A percentile compares a stretch with the other conserved stretches of the same genome.
phyloP scores from a whole-genome alignment of 805 yeast species.

The Zygosaccharomyces rouxii region DNA sequence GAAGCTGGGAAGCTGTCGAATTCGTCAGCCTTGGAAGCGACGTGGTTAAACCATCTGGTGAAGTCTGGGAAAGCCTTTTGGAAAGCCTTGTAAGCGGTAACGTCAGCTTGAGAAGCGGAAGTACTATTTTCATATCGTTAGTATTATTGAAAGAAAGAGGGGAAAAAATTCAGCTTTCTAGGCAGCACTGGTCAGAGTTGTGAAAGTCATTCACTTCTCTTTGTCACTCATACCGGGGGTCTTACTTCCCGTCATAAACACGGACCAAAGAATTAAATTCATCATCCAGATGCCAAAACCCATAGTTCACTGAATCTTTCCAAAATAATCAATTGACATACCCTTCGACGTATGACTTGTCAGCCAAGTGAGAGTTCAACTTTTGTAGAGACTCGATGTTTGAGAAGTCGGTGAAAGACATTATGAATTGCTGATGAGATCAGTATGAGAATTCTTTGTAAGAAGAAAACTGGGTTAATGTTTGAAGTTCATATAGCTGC shows the following conservation, averaged over 20 bases:
- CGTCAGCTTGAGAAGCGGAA: slow-evolving; percentile 94
- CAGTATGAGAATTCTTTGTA: background rate
- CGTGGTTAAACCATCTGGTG: slow-evolving; percentile 98
- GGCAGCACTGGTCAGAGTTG: slow-evolving; percentile 6
- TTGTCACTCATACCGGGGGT: slow-evolving; percentile 94
- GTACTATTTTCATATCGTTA: slow-evolving; percentile 44
- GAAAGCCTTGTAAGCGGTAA: slow-evolving; percentile 88
- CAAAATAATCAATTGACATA: slow-evolving; percentile 45
- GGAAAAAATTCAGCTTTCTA: slow-evolving; percentile 5
- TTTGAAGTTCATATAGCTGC: background rate
- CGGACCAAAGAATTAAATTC: slow-evolving; percentile 78
- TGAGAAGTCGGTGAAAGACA: slow-evolving; percentile 81
- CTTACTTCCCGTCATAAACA: slow-evolving; percentile 95
- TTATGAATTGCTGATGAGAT: slow-evolving; percentile 29
- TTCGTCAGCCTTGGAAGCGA: slow-evolving; percentile 87
- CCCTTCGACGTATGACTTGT: slow-evolving; percentile 95
- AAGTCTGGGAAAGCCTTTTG: slow-evolving; percentile 88
- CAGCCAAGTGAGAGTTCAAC: slow-evolving; percentile 82
- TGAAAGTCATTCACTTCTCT: slow-evolving; percentile 35
- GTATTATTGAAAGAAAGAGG: background rate
- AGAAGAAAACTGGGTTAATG: background rate
- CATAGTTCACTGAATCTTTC: background rate
- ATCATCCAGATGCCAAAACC: slow-evolving; percentile 42
- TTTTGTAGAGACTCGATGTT: slow-evolving; percentile 67
- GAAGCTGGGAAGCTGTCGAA: slow-evolving; percentile 80